These are phyloP conservation scores for Peronospora farinosa DNA, from an alignment of 352 stramenopile genomes.

Conservation along the genomic window DNA sequence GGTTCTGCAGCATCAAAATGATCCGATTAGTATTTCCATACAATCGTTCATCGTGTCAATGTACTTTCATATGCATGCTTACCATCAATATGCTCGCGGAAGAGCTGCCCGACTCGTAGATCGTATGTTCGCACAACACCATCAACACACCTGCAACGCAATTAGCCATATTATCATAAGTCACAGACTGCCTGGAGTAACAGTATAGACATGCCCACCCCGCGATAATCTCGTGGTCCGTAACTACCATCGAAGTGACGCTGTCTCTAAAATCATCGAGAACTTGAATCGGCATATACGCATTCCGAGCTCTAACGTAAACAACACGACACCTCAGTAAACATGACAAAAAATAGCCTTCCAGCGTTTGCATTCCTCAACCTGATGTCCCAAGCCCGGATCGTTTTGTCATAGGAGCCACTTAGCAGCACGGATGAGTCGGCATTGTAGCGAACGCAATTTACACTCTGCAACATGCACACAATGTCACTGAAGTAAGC, in stretches of 20 bases:
- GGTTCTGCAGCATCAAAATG: conserved; percentile 54
- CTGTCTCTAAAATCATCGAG: conserved; percentile 87
- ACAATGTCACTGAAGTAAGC: neutral
- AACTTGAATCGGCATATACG: conserved; percentile 75
- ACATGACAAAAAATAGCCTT: neutral
- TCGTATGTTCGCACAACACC: conserved; percentile 82
- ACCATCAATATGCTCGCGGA: conserved; percentile 72
- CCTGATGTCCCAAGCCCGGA: conserved; percentile 74
- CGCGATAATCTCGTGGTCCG: conserved; percentile 74
- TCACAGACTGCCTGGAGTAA: neutral
- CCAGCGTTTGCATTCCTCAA: conserved; percentile 6
- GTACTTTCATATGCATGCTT: neutral
- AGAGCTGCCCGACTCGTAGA: conserved; percentile 58
- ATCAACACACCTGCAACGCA: conserved; percentile 65
- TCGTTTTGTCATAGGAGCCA: conserved; percentile 85
- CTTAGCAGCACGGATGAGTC: conserved; percentile 80
- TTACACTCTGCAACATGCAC: conserved; percentile 52
- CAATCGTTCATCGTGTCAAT: neutral
- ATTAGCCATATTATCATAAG: neutral
- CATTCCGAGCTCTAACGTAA: conserved; percentile 50
- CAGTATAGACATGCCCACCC: conserved; percentile 29
- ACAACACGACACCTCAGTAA: conserved; percentile 1
- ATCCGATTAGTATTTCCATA: neutral
- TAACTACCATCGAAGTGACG: conserved; percentile 76
- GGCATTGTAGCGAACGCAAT: conserved; percentile 76